Conservation (phyloP, 1,284 basidiomycete species). For the Apiotrichum domesticum region DNA sequence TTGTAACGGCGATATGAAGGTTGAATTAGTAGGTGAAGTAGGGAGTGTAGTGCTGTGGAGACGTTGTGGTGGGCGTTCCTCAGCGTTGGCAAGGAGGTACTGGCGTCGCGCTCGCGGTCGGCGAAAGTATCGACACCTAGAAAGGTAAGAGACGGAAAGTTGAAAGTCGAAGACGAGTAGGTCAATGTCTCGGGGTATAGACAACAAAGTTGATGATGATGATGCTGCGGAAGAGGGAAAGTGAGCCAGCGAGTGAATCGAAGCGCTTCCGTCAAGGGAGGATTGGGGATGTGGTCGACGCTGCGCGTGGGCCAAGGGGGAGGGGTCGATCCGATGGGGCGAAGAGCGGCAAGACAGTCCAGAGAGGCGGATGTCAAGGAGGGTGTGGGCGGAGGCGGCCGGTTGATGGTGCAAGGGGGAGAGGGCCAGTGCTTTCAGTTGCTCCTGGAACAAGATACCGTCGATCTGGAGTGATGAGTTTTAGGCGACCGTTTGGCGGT, state of each 20-base stretch:
- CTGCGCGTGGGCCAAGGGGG: too few species aligned
- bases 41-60: not conserved
- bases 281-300: too few species aligned
- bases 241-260: not conserved
- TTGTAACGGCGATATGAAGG: constrained; percentile 9
- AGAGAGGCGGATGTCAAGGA: not conserved
- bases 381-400: not conserved
- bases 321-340: not conserved
- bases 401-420: not conserved
- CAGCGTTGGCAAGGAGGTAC: not conserved
- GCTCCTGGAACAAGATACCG: not conserved
- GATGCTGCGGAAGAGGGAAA: not conserved
- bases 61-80: not conserved
- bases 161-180: not conserved
- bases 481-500: too few species aligned
- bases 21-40: not conserved
- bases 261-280: not conserved
- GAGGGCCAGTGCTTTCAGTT: not conserved
- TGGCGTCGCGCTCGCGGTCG: too few species aligned
- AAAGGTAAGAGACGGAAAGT: too few species aligned
- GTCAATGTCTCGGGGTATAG: not conserved
- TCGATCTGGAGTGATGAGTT: too few species aligned
- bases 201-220: not conserved
- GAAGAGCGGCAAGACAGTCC: not conserved
- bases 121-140: too few species aligned